Evolutionary conservation across 1,284 basidiomycete genomes (phyloP), one percentile per base, ranked within the genome.

Genomic region (Laetiporus sulphureus): DNA sequence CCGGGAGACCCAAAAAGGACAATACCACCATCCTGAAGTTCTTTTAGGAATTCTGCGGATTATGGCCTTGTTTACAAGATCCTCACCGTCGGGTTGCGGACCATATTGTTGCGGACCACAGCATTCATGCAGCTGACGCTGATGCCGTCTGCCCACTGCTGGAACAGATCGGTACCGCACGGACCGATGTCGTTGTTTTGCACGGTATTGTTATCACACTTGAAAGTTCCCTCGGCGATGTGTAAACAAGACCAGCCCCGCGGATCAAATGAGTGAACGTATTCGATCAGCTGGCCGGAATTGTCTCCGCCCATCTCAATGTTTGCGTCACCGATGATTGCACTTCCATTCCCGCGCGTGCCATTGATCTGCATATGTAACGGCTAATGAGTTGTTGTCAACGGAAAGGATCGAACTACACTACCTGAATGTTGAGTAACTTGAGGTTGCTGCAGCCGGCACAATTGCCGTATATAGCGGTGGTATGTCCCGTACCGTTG

Each of bases 71-170:
- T 31, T 38, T 34, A 12, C 16, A 20, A 18, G 13, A 18, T 1
- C 33, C 54, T 49, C 37, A 60, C 59, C 1, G 90, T 91, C 3
- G 89, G 71, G 44, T 74, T 76, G 48, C 75, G 71, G 40, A 93
- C 68, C 60, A 77, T 71, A 60, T 92, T 93, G 53, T 83, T 79
- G 41, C 73, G 73, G 25, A 92, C 73, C 29, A 76, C 50, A 47
- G 76, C 74, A 52, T 79, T 76, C 43, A 64, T 65, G 60, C 90
- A 93, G 39, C 78, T 79, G 42, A 91, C 59, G 49, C 83, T 88
- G 55, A 92, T 86, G 2, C 89, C 90, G 54, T 92, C 89, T 2
- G 90, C 84, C 90, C 88, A 91, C 56, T 87, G 62, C 50, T 78
- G 73, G 54, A 75, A 85, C 1, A 50, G 49, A 43, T 83, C 77